Conservation (phyloP, 2,329 filamentous ascomycete genomes). For the Mariannaea elegans region DNA sequence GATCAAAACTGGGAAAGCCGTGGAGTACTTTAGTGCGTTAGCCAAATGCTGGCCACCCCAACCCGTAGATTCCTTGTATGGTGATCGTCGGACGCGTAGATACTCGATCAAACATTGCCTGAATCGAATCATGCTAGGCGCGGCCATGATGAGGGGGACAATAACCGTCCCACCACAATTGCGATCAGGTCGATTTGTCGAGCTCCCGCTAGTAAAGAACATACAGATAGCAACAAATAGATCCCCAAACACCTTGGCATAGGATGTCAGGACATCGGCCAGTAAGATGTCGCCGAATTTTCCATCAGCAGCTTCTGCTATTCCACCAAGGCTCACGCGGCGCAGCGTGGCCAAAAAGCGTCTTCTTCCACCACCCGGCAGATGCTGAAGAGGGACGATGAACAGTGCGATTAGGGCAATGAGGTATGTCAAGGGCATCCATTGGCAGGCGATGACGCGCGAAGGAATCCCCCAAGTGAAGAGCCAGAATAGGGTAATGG, state of each 20-base stretch:
- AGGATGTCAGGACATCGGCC: conserved; percentile 93
- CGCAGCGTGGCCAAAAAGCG: conserved; percentile 80
- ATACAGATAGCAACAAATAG: conserved; percentile 91
- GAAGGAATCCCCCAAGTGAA: conserved; percentile 75
- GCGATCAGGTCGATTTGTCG: conserved; percentile 83
- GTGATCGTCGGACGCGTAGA: conserved; percentile 70
- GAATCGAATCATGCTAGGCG: conserved; percentile 86
- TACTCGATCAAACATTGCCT: conserved; percentile 94
- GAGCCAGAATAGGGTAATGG: conserved; percentile 84
- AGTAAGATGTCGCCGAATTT: conserved; percentile 96
- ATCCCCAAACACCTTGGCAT: conserved; percentile 91
- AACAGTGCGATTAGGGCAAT: conserved; percentile 76
- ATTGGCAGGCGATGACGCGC: conserved; percentile 80
- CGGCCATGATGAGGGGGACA: conserved; percentile 83
- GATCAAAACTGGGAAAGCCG: conserved; percentile 89
- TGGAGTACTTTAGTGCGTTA: conserved; percentile 95
- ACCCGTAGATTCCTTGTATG: conserved; percentile 64
- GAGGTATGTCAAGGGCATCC: conserved; percentile 87
- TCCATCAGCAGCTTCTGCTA: conserved; percentile 86
- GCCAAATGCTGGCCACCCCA: conserved; percentile 89
- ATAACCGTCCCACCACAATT: conserved; percentile 80
- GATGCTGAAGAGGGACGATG: conserved; percentile 73
- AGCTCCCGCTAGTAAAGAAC: conserved; percentile 77
- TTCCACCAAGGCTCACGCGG: conserved; percentile 82
- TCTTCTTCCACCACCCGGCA: conserved; percentile 75